Evolutionary conservation across 164 flowering plant species (phyloP), one percentile per base, ranked within the genome.

Genomic region (Chimonanthus praecox): DNA sequence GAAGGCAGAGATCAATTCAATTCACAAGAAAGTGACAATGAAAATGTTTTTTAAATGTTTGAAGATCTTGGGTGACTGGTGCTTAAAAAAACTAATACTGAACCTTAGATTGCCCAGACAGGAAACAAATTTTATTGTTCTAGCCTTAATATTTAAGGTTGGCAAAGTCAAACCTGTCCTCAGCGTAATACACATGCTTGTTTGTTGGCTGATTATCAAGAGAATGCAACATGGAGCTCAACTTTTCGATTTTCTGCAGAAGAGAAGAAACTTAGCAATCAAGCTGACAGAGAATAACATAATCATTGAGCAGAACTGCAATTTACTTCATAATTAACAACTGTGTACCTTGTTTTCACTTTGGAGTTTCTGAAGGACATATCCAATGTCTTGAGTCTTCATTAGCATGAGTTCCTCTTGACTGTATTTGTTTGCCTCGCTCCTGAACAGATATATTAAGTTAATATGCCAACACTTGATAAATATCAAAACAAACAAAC

Each of bases 361-460:
- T 74, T 89, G 98, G 76, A 87, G 13, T 76, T 88, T 89, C 83
- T 94, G 98, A 68, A 85, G 83, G 71, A 94, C 72, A 71, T 92
- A 92, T 63, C 92, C 97, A 7, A 86, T 85, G 76, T 94, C 97
- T 81, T 92, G 97, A 33, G 97, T 89, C 83, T 89, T 94, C 98
- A 94, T 94, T 78, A 90, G 71, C 91, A 87, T 81, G 75, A 90
- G 91, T 69, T 92, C 94, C 67, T 92, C 98, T 9, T 72, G 77
- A 64, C 88, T 82, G 78, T 87, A 91, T 67, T 90, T 88, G 74
- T 88, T 87, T 10, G 89, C 90, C 67, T 85, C 73, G 73, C 84
- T 85, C 91, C 97, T 94, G 69, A 4, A 74, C 33, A 33, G 20
- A 63, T 20, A 73, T 49, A 6, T 2, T 16, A 20, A 49, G 18